Conservation (phyloP, 257 asterid genomes). For the Solanum boliviense region DNA sequence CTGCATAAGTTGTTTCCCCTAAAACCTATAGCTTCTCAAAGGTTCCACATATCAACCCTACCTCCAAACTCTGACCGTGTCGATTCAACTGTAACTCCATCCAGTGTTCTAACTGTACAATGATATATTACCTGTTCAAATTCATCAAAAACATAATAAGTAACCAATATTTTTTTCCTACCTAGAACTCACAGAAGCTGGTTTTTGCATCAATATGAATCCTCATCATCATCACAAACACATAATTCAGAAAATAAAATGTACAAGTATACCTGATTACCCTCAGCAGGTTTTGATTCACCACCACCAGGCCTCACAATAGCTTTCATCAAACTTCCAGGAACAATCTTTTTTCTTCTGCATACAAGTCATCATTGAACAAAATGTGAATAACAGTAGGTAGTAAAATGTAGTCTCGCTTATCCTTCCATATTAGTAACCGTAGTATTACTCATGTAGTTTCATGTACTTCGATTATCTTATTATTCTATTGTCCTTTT, state of each 20-base stretch:
- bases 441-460: not conserved
- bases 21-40: not conserved
- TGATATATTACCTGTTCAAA: slow-evolving; percentile 72
- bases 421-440: not conserved
- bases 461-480: not conserved
- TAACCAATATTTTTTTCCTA: not conserved
- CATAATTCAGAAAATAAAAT: not conserved
- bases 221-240: not conserved
- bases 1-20: not conserved
- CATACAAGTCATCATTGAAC: not conserved
- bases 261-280: slow-evolving; percentile 61
- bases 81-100: slow-evolving; percentile 82
- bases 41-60: slow-evolving; percentile 6
- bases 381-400: not conserved
- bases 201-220: not conserved
- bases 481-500: not conserved
- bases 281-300: slow-evolving; percentile 56
- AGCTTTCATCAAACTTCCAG: slow-evolving; percentile 96
- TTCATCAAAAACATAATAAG: not conserved
- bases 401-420: not conserved
- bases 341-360: slow-evolving; percentile 76
- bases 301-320: slow-evolving; percentile 87
- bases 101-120: slow-evolving; percentile 73
- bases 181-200: not conserved
- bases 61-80: slow-evolving; percentile 77